Evolutionary conservation across 2,329 filamentous ascomycete genomes (phyloP).

Genomic region (Hypoxylon sp.): DNA sequence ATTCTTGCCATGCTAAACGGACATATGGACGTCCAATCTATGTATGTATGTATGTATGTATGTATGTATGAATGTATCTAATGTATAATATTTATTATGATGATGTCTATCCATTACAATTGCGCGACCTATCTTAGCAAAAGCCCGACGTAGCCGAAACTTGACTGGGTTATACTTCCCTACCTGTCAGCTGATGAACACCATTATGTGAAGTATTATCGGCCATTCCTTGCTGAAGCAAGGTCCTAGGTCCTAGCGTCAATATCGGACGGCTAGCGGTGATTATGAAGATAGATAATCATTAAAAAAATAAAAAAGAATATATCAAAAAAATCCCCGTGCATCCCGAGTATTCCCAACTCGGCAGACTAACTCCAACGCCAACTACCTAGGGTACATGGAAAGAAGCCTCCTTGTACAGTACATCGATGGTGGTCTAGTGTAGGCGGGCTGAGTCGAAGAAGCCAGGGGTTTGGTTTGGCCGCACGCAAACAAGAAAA

Average conservation of each 20-base stretch:
- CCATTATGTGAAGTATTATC: slow-evolving; percentile 29
- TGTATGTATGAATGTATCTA: not conserved
- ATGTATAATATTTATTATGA: slow-evolving; percentile 12
- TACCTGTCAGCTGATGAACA: slow-evolving; percentile 38
- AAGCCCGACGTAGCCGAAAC: slow-evolving; percentile 30
- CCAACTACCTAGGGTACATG: slow-evolving; percentile 2
- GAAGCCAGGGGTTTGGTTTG: slow-evolving; percentile 22
- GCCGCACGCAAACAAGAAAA: slow-evolving; percentile 27
- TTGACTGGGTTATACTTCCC: slow-evolving; percentile 18
- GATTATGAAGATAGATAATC: slow-evolving; percentile 20
- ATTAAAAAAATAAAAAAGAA: slow-evolving; percentile 7
- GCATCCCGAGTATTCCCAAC: slow-evolving; percentile 18
- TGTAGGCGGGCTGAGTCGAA: slow-evolving; percentile 33
- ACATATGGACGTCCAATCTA: too few species aligned
- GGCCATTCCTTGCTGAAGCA: slow-evolving; percentile 22
- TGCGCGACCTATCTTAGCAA: slow-evolving; percentile 23
- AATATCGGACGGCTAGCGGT: slow-evolving; percentile 16
- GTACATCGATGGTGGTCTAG: slow-evolving; percentile 34
- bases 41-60: too few species aligned
- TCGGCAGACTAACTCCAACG: slow-evolving; percentile 16
- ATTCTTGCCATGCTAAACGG: slow-evolving; percentile 21
- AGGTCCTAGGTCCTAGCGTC: slow-evolving; percentile 17
- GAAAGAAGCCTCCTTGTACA: slow-evolving; percentile 15
- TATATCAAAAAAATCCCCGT: slow-evolving; percentile 19
- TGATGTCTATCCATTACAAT: slow-evolving; percentile 16